Base-by-base conservation (phyloP, 73 alveolate genomes). In the Paramecium sonneborni region DNA sequence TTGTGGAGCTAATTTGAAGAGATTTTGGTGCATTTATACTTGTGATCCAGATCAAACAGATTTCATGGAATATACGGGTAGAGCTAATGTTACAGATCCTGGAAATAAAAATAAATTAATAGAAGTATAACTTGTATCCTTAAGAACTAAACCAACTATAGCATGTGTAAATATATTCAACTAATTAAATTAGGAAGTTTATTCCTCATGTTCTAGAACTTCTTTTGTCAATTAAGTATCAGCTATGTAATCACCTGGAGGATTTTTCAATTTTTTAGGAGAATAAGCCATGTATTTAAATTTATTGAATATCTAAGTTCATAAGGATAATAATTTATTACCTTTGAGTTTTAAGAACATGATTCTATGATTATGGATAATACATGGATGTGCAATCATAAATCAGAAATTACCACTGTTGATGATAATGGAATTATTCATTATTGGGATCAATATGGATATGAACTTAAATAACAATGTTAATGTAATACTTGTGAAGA, bases 21-120 rank as follows among this genome's bases (percentile, higher is more conserved):
- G 95, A 92, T 93, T 93, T 92, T 93, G 97, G 97, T 93, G 97
- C 46, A 44, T 85, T 35, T 93, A 92, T 56, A 93, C 95, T 35
- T 93, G 97, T 92, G 88, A 84, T 48, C 97, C 95, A 5, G 44
- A 93, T 92, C 86, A 93, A 93, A 44, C 88, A 3, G 70, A 57
- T 9, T 93, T 92, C 85, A 14, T 93, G 14, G 38, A 79, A 15
- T 35, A 88, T 55, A 92, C 92, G 46, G 90, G 90, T 20, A 32
- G 72, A 92, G 87, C 88, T 32, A 85, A 89, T 92, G 90, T 85
- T 4, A 92, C 94, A 26, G 95, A 88, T 30, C 94, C 94, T 23
- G 15, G 28, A 10, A 82, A 88, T 28, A 58, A 85, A 57, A 93
- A 88, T n/a, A 92, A 74, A 58, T 38, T 72, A 14, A 55, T 48